phyloP scores from a whole-genome alignment of 208 protist species.

The Wallacemonas sp. region DNA sequence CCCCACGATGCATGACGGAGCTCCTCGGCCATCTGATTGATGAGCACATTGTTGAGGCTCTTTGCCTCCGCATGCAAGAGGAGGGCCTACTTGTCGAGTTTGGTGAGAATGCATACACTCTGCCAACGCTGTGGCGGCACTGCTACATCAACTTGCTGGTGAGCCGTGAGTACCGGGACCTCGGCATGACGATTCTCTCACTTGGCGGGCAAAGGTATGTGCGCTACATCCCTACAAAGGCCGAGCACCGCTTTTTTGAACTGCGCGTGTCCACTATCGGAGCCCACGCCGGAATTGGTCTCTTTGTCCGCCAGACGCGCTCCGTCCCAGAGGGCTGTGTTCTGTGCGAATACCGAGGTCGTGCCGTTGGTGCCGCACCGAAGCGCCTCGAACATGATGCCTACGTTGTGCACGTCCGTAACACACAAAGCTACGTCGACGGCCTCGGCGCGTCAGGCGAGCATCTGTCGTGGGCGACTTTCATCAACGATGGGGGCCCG shows the following conservation, averaged over 20 bases:
- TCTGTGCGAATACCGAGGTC: conserved; percentile 81
- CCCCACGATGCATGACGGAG: conserved; percentile 33
- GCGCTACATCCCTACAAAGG: conserved; percentile 62
- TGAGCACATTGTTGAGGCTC: conserved; percentile 51
- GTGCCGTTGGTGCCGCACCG: conserved; percentile 29
- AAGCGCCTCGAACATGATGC: conserved; percentile 28
- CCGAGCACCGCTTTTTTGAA: conserved; percentile 86
- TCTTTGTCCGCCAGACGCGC: conserved; percentile 74
- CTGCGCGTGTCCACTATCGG: conserved; percentile 63
- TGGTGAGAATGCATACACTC: conserved; percentile 55
- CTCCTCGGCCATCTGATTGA: conserved; percentile 56
- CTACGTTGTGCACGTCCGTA: conserved; percentile 78
- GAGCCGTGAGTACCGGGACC: conserved; percentile 70
- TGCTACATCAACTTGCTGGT: conserved; percentile 60
- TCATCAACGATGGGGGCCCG: conserved; percentile 89
- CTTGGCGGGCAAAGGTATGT: conserved; percentile 37
- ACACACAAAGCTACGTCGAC: conserved; percentile 67
- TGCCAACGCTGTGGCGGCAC: conserved; percentile 39
- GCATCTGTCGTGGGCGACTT: conserved; percentile 81
- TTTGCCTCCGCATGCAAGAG: conserved; percentile 62
- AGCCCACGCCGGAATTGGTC: conserved; percentile 53
- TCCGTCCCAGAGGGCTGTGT: conserved; percentile 72
- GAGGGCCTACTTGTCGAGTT: conserved; percentile 58
- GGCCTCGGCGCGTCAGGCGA: conserved; percentile 47
- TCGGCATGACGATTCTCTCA: conserved; percentile 75